Conservation (phyloP, 139 green algal species). For the Coelastrella sp. region DNA sequence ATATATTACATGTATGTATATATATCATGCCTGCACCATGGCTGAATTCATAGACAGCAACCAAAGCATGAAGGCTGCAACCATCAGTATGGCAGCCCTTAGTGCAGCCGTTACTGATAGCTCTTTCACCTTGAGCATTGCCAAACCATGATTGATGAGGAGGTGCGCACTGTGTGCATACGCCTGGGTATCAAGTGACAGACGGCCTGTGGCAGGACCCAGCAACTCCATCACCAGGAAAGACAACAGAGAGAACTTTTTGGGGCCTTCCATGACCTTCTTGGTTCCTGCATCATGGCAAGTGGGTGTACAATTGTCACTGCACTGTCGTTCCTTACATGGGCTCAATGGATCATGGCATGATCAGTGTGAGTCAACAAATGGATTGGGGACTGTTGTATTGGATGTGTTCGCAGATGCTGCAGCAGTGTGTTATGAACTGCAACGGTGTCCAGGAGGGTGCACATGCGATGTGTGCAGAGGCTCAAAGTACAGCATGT, state of each 20-base stretch:
- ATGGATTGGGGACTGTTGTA: too few relatives aligned
- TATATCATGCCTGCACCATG: too few relatives aligned
- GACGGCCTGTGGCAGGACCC: neutral
- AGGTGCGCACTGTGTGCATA: constrained; percentile 7
- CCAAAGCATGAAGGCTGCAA: too few relatives aligned
- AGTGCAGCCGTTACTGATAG: too few relatives aligned
- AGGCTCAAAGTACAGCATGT: neutral
- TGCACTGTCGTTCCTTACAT: neutral
- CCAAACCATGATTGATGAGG: constrained; percentile 16
- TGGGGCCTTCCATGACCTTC: constrained; percentile 2
- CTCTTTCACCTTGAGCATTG: constrained; percentile 19
- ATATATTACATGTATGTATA: too few relatives aligned
- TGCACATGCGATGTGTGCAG: neutral
- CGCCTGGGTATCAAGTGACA: neutral
- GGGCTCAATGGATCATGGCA: too few relatives aligned
- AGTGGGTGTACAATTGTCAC: neutral
- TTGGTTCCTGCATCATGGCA: neutral
- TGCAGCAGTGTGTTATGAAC: too few relatives aligned
- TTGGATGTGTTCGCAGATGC: too few relatives aligned
- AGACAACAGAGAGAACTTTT: constrained; percentile 24
- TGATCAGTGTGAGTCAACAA: too few relatives aligned
- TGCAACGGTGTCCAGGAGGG: neutral
- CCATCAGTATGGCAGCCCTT: too few relatives aligned
- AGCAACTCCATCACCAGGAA: constrained; percentile 41
- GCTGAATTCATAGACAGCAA: too few relatives aligned